Conservation (phyloP, 495 filamentous ascomycete genomes). For the Aspergillus affinis region DNA sequence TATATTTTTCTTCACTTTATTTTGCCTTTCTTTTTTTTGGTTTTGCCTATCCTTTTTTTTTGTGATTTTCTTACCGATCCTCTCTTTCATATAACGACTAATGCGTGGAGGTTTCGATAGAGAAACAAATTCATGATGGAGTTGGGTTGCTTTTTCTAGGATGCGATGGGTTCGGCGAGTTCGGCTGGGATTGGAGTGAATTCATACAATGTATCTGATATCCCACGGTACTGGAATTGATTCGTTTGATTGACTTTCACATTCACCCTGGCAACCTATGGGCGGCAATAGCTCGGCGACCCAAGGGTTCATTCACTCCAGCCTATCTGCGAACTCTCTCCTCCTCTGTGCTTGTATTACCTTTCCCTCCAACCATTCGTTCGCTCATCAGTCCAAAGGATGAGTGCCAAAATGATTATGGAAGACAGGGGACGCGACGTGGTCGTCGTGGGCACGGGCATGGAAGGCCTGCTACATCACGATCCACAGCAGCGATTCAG, state of each 20-base stretch:
- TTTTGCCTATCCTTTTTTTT: neutral
- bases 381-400: neutral
- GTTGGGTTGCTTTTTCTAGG: conserved; percentile 18
- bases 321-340: neutral
- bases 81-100: conserved; percentile 8
- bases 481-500: conserved; percentile 41
- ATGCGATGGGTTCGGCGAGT: conserved; percentile 5
- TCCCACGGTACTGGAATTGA: conserved; percentile 22
- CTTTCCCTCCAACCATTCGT: neutral
- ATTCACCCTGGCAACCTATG: neutral
- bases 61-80: neutral
- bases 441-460: conserved; percentile 30
- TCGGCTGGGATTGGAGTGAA: neutral
- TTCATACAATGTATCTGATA: conserved; percentile 25
- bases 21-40: neutral
- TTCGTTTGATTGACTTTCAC: neutral
- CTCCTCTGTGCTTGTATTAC: neutral
- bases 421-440: neutral
- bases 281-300: neutral
- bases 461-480: conserved; percentile 49
- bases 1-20: neutral
- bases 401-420: neutral
- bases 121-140: conserved; percentile 14
- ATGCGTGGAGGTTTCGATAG: conserved; percentile 9
- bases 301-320: neutral